Percentiles rank a stretch among this genome's conserved stretches.
Conservation (phyloP, 768 basidiomycete genomes). For the Lentinula aciculospora region DNA sequence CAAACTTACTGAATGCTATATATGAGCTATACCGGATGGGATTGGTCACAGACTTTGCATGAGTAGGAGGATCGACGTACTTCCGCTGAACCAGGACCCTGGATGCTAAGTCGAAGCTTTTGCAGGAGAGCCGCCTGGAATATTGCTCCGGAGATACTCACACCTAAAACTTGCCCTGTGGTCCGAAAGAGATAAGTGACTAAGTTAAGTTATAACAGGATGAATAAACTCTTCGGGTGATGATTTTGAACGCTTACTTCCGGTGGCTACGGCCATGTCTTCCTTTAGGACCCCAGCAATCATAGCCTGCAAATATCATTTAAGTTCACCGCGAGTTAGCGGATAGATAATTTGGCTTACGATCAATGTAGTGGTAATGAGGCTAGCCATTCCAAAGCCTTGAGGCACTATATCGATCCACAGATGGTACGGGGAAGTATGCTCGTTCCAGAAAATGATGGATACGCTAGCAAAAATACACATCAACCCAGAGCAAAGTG, state of each 20-base stretch:
- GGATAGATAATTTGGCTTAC: slow-evolving; percentile 37
- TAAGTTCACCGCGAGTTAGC: slow-evolving; percentile 6
- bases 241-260: slow-evolving; percentile 54
- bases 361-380: slow-evolving; percentile 84
- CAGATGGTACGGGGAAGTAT: slow-evolving; percentile 54
- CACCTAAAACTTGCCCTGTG: slow-evolving; percentile 93
- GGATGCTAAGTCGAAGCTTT: slow-evolving; percentile 69
- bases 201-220: slow-evolving; percentile 22
- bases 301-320: slow-evolving; percentile 58
- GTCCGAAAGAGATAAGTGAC: slow-evolving; percentile 93
- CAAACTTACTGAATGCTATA: slow-evolving; percentile 54
- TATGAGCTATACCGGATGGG: slow-evolving; percentile 47
- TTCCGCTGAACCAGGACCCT: slow-evolving; percentile 66
- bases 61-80: slow-evolving; percentile 24
- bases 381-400: slow-evolving; percentile 78
- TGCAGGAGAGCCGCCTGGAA: slow-evolving; percentile 73
- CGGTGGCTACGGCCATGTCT: slow-evolving; percentile 85
- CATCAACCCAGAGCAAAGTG: slow-evolving; percentile 57
- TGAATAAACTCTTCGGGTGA: slow-evolving; percentile 6
- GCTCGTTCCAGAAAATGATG: slow-evolving; percentile 62
- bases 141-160: slow-evolving; percentile 80
- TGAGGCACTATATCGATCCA: slow-evolving; percentile 80
- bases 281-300: slow-evolving; percentile 75
- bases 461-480: slow-evolving; percentile 54
- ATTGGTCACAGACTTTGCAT: neutral